Percentiles rank a stretch among this genome's conserved stretches.
Conservation (phyloP, 352 stramenopile species). For the Phytophthora litchii region DNA sequence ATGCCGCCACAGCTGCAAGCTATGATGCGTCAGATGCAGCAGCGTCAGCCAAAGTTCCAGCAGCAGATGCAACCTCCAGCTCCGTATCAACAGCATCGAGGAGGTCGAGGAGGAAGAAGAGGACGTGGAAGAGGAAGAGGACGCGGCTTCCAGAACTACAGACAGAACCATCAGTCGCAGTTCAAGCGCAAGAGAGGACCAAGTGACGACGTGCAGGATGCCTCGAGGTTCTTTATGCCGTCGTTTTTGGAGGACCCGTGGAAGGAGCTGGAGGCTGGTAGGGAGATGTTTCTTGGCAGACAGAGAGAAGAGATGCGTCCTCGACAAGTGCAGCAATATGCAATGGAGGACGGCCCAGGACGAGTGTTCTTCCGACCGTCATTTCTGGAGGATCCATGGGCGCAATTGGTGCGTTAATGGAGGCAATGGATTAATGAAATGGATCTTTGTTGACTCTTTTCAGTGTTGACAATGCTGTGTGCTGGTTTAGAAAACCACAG, state of each 20-base stretch:
- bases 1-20: constrained; percentile 56
- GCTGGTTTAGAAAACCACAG: constrained; percentile 22
- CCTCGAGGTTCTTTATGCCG: constrained; percentile 62
- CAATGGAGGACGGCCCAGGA: constrained; percentile 28
- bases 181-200: constrained; percentile 56
- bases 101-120: constrained; percentile 28
- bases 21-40: constrained; percentile 66
- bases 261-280: constrained; percentile 33
- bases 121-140: constrained; percentile 27
- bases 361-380: constrained; percentile 75
- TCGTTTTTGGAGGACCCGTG: constrained; percentile 78
- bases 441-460: not conserved
- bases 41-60: constrained; percentile 46
- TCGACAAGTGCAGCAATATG: constrained; percentile 19
- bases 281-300: not conserved
- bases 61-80: constrained; percentile 16
- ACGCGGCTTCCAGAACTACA: constrained; percentile 27
- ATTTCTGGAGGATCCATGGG: constrained; percentile 72
- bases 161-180: constrained; percentile 21
- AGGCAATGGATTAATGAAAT: not conserved
- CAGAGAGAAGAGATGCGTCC: constrained; percentile 26
- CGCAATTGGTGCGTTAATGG: constrained; percentile 14
- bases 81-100: constrained; percentile 20
- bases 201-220: constrained; percentile 49
- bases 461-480: not conserved